phyloP scores from a whole-genome alignment of 2,329 filamentous ascomycete genomes.

The Colletotrichum truncatum region DNA sequence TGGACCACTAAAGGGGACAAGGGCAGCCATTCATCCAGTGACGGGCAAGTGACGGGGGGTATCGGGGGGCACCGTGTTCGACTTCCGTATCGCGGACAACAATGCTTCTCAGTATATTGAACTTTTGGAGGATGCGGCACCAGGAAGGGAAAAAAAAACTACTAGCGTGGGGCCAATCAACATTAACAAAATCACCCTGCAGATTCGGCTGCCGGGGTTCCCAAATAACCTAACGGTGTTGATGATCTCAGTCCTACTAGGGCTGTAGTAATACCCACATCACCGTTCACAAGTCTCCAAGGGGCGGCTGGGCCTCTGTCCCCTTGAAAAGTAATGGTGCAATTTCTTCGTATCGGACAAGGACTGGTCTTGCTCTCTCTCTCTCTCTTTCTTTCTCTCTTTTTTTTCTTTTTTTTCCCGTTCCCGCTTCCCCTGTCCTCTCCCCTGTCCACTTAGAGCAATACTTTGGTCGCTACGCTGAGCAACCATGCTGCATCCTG shows the following conservation, averaged over 20 bases:
- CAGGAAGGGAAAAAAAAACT: too few species aligned
- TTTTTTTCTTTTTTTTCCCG: background rate
- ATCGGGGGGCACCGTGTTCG: too few species aligned
- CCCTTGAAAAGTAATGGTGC: background rate
- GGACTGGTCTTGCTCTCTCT: too few species aligned
- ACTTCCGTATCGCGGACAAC: background rate
- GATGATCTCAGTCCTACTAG: constrained; percentile 16
- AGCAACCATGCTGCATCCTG: constrained; percentile 75
- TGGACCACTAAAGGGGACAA: background rate
- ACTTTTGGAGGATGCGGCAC: constrained; percentile 1
- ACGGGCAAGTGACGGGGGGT: background rate
- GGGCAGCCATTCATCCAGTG: background rate
- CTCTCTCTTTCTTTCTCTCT: too few species aligned
- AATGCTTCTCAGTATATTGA: constrained; percentile 1
- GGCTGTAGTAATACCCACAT: constrained; percentile 25
- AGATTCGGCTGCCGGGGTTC: constrained; percentile 9
- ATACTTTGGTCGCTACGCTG: constrained; percentile 70
- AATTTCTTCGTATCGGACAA: background rate
- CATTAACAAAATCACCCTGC: constrained; percentile 23
- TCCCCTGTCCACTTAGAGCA: constrained; percentile 57
- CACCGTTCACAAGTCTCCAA: constrained; percentile 5
- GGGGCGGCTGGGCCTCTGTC: background rate
- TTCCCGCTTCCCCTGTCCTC: background rate
- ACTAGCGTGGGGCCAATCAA: constrained; percentile 11
- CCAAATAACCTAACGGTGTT: constrained; percentile 20